Percentiles rank a stretch among this genome's conserved stretches.
Conservation (phyloP, 2,329 filamentous ascomycete species). For the Thielaviopsis populi region DNA sequence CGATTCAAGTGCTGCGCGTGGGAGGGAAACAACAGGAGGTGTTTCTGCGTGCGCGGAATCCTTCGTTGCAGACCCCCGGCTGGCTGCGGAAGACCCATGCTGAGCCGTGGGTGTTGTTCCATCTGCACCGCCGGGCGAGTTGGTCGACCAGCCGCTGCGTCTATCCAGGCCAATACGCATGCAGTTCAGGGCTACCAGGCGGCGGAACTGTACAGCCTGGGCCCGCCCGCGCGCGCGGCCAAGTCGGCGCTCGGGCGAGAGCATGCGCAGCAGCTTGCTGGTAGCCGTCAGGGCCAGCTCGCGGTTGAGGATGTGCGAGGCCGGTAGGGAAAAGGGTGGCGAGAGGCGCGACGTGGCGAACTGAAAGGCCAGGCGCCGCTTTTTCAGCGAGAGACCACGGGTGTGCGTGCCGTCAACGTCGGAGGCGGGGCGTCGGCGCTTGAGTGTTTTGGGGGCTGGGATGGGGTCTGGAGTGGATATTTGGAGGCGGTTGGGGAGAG, state of each 20-base stretch:
- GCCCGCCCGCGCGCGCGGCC: constrained; percentile 26
- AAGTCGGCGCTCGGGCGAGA: constrained; percentile 28
- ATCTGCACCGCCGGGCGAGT: background rate
- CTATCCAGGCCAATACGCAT: background rate
- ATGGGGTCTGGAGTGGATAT: background rate
- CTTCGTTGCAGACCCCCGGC: background rate
- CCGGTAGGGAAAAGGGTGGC: constrained; percentile 51
- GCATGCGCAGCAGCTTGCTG: constrained; percentile 35
- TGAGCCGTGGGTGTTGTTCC: background rate
- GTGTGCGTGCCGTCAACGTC: constrained; percentile 47
- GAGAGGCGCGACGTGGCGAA: constrained; percentile 58
- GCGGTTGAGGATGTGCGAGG: constrained; percentile 53
- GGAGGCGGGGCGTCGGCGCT: constrained; percentile 36
- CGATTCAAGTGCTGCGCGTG: background rate
- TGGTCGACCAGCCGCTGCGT: background rate
- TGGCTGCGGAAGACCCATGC: too few species aligned
- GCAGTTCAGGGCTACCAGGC: background rate
- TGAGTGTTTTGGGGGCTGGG: constrained; percentile 21
- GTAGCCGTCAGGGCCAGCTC: constrained; percentile 33
- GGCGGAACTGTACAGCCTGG: background rate
- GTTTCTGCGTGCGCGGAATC: background rate
- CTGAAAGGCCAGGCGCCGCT: constrained; percentile 46
- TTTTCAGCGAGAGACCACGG: constrained; percentile 42
- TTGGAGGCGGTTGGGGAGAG: background rate
- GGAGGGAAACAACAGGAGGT: background rate